Percentiles rank a stretch among this genome's conserved stretches.
Conservation (phyloP, 495 filamentous ascomycete species). For the Penicillium salamii region DNA sequence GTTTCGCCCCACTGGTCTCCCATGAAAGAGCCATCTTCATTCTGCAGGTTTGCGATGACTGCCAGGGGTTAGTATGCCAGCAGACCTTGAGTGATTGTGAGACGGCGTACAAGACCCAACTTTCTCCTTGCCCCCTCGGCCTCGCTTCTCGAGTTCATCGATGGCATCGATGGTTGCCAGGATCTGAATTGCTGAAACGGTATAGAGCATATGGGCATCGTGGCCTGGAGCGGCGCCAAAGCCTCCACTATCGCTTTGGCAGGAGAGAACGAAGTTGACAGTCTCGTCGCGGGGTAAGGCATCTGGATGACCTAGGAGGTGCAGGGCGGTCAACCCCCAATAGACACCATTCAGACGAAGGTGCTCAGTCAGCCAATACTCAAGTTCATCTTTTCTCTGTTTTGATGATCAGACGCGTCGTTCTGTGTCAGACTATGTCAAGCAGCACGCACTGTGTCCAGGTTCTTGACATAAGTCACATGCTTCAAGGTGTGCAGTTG, state of each 20-base stretch:
- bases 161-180: slow-evolving; percentile 80
- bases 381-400: slow-evolving; percentile 86
- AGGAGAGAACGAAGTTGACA: slow-evolving; percentile 88
- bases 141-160: slow-evolving; percentile 70
- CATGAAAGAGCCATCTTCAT: slow-evolving; percentile 81
- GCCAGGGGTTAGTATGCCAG: slow-evolving; percentile 20
- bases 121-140: slow-evolving; percentile 62
- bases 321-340: slow-evolving; percentile 88
- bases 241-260: slow-evolving; percentile 81
- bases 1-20: slow-evolving; percentile 96
- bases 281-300: slow-evolving; percentile 77
- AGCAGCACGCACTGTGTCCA: slow-evolving; percentile 69
- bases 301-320: slow-evolving; percentile 76
- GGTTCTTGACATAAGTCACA: slow-evolving; percentile 87
- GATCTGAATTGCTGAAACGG: slow-evolving; percentile 89
- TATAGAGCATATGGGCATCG: slow-evolving; percentile 93
- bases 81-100: slow-evolving; percentile 1
- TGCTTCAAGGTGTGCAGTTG: slow-evolving; percentile 71
- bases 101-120: slow-evolving; percentile 65
- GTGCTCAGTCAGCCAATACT: slow-evolving; percentile 97
- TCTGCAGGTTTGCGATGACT: slow-evolving; percentile 83
- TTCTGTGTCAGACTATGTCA: no score
- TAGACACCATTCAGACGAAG: slow-evolving; percentile 92
- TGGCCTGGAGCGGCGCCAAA: slow-evolving; percentile 93
- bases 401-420: slow-evolving; percentile 41